Conservation (phyloP, 2,329 filamentous ascomycete genomes). For the Diaporthe australafricana region DNA sequence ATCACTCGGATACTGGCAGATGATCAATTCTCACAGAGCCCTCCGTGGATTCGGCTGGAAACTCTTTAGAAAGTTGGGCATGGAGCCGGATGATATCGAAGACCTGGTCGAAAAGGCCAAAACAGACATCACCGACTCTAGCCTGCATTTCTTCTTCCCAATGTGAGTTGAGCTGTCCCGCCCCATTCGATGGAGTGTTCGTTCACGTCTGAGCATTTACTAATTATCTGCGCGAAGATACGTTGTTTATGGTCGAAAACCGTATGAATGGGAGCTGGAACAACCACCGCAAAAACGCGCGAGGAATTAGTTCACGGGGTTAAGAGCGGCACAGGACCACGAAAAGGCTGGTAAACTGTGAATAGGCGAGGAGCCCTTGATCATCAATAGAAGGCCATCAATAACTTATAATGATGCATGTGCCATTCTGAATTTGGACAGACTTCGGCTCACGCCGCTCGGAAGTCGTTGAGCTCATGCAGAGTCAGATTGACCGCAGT, state of each 20-base stretch:
- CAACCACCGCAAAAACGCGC: slow-evolving; percentile 19
- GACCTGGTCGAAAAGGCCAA: slow-evolving; percentile 41
- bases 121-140: slow-evolving; percentile 38
- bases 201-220: neutral
- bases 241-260: slow-evolving; percentile 40
- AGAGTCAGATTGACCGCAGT: neutral
- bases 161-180: slow-evolving; percentile 34
- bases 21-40: slow-evolving; percentile 46
- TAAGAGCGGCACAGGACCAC: too few species aligned
- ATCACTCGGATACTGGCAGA: slow-evolving; percentile 45
- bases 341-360: neutral
- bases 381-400: neutral
- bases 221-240: slow-evolving; percentile 31
- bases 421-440: neutral
- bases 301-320: neutral
- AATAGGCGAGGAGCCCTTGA: neutral
- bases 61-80: slow-evolving; percentile 44
- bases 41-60: slow-evolving; percentile 44
- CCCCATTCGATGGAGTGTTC: neutral
- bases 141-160: slow-evolving; percentile 43
- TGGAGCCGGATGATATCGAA: slow-evolving; percentile 43
- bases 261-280: slow-evolving; percentile 24
- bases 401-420: neutral
- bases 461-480: neutral
- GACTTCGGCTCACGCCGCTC: too few species aligned